Conservation (phyloP, 2,329 filamentous ascomycete species). For the Plenodomus biglobosus region DNA sequence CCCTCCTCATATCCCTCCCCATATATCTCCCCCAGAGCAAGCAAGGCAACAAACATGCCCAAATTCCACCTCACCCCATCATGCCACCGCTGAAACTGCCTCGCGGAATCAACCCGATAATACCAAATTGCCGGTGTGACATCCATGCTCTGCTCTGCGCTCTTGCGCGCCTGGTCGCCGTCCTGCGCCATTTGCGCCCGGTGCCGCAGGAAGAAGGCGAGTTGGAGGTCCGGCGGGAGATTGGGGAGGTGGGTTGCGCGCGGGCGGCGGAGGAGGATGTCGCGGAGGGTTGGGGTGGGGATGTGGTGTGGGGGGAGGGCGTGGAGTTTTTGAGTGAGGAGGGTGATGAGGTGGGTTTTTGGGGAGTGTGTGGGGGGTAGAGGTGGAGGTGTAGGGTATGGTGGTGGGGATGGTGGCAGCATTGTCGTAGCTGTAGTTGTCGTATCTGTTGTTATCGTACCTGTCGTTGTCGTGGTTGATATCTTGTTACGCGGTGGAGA, state of each 20-base stretch:
- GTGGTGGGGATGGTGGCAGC: not conserved
- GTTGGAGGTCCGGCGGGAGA: constrained; percentile 24
- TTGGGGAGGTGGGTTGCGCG: constrained; percentile 8
- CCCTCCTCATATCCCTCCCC: no score
- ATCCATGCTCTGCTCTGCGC: constrained; percentile 8
- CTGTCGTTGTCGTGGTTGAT: no score
- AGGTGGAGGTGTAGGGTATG: not conserved
- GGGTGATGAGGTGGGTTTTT: constrained; percentile 1
- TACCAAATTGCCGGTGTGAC: constrained; percentile 27
- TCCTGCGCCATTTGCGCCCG: constrained; percentile 9
- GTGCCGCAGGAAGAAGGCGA: constrained; percentile 24
- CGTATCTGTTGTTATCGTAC: no score
- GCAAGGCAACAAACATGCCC: constrained; percentile 19
- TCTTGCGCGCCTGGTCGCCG: constrained; percentile 13
- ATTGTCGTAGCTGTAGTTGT: no score
- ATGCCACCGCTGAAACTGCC: constrained; percentile 29
- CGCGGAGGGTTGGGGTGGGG: constrained; percentile 8
- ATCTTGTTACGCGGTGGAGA: no score
- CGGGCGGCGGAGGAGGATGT: constrained; percentile 11
- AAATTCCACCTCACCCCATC: constrained; percentile 28
- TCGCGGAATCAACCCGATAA: constrained; percentile 18
- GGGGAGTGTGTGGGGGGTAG: no score
- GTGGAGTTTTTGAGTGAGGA: constrained; percentile 14
- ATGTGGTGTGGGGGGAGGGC: constrained; percentile 12
- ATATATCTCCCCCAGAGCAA: constrained; percentile 1